Conservation (phyloP, 306 rosid species). For the Pyrus betulifolia region DNA sequence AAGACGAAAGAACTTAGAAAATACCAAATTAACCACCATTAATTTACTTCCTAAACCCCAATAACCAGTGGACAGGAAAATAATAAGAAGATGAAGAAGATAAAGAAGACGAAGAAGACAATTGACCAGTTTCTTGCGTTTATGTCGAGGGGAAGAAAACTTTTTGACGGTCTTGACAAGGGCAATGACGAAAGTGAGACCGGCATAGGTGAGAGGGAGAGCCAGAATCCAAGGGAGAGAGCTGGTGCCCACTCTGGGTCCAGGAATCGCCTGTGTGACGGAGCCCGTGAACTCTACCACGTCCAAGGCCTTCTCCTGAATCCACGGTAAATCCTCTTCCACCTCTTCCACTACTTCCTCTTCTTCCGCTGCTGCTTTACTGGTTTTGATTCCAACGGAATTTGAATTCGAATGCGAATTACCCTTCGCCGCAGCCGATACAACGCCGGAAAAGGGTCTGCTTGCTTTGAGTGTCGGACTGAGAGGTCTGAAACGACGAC, state of each 20-base stretch:
- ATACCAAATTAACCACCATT: not conserved
- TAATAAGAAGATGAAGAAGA: not conserved
- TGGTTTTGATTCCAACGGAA: not conserved
- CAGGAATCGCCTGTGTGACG: constrained; percentile 83
- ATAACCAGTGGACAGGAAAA: not conserved
- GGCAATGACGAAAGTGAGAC: constrained; percentile 69
- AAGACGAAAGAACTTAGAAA: not conserved
- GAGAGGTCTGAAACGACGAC: not conserved
- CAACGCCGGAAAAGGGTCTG: not conserved
- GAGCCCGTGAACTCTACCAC: constrained; percentile 90
- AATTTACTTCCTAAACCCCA: not conserved
- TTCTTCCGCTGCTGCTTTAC: constrained; percentile 25
- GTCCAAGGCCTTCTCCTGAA: constrained; percentile 92
- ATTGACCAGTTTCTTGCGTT: constrained; percentile 67
- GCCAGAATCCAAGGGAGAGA: constrained; percentile 91
- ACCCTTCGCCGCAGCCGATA: constrained; percentile 25
- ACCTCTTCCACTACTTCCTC: constrained; percentile 51
- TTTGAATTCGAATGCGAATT: not conserved
- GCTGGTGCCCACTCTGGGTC: constrained; percentile 81
- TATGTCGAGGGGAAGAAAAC: constrained; percentile 71
- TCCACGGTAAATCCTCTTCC: constrained; percentile 89
- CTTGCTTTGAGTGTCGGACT: not conserved
- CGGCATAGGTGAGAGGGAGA: constrained; percentile 64
- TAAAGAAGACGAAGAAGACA: not conserved
- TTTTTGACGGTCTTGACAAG: constrained; percentile 59